Conservation (phyloP, 1,139 yeast genomes). For the Nakaseomyces delphensis region DNA sequence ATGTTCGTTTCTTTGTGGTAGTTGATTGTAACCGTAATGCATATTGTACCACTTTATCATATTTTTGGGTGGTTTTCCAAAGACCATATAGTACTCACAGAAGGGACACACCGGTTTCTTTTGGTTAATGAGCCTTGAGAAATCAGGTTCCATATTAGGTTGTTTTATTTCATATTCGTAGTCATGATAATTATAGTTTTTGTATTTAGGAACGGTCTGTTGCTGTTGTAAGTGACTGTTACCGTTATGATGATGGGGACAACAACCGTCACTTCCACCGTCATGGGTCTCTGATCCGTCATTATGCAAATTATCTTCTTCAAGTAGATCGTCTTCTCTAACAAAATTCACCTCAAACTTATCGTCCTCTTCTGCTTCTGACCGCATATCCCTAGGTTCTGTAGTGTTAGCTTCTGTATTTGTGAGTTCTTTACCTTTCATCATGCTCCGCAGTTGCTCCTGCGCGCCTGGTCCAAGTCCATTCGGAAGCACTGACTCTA, state of each 20-base stretch:
- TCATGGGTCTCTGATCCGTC: slow-evolving; percentile 5
- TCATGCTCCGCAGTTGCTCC: slow-evolving; percentile 22
- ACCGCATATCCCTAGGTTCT: not conserved
- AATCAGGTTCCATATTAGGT: slow-evolving; percentile 21
- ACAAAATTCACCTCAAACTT: slow-evolving; percentile 5
- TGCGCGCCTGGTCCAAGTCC: slow-evolving; percentile 23
- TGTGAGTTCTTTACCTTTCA: slow-evolving; percentile 21
- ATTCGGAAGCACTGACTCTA: slow-evolving; percentile 26
- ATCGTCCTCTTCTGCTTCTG: not conserved
- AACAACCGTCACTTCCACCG: slow-evolving; percentile 10
- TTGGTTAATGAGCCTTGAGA: slow-evolving; percentile 20
- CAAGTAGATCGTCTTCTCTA: slow-evolving; percentile 2
- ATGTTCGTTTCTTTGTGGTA: slow-evolving; percentile 15
- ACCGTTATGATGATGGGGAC: slow-evolving; percentile 14
- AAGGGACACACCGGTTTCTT: slow-evolving; percentile 40
- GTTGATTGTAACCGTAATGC: slow-evolving; percentile 23
- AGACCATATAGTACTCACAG: slow-evolving; percentile 54
- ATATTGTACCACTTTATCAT: slow-evolving; percentile 42
- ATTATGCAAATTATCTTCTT: slow-evolving; percentile 6
- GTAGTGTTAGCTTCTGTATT: slow-evolving; percentile 14
- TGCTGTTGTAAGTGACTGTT: not conserved
- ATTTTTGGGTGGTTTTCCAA: slow-evolving; percentile 44
- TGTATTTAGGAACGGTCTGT: slow-evolving; percentile 10
- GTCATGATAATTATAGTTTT: slow-evolving; percentile 18
- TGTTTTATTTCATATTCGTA: slow-evolving; percentile 14